Base-by-base conservation (phyloP, 2,329 filamentous ascomycete genomes). In the Microsporum audouinii region DNA sequence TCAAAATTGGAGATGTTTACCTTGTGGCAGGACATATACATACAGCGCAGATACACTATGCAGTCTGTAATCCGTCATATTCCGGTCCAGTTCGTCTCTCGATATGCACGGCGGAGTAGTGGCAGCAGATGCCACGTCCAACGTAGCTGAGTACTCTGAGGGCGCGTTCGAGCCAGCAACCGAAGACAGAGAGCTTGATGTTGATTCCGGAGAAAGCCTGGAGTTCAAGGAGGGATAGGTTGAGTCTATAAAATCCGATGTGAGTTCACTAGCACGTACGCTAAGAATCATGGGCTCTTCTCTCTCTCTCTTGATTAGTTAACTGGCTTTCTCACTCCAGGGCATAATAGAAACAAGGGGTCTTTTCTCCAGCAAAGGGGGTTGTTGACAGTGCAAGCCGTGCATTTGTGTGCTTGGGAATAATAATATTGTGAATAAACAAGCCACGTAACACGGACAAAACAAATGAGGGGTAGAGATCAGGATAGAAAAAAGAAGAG, bases 201-300 rank as follows among this genome's bases (percentile, higher is more conserved):
- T 78, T 34, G 79, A 80, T 62, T 76, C 73, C 68, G 76, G 78
- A 65, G 80, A 80, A 66, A 77, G 78, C 62, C 78, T 78, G 67
- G 77, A 80, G 66, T 77, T 77, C 65, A 78, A 79, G 67, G 77
- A 78, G 65, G 78, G 82, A 68, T 80, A 81, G 61, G 78, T 79
- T 61, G 78, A 80, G 63, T 81, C 81, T 72, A 84, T 81, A 59
- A 74, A 76, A 74, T 65, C 73, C 77, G 71, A 77, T 73, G 63
- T 82, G 78, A 67, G 82, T 77, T 66, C 77, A 63, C 74, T 75
- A 64, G 76, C 68, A 64, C 78, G 76, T 71, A 80, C 83, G 70
- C 80, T 83, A 72, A 65, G 70, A 68, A 43, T 41, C 29, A 55
- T 55, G 29, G 49, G 49, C 49, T 39, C 17, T 43, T 43, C 17